Conservation (phyloP, 2,329 filamentous ascomycete species). For the Aspergillus chevalieri region DNA sequence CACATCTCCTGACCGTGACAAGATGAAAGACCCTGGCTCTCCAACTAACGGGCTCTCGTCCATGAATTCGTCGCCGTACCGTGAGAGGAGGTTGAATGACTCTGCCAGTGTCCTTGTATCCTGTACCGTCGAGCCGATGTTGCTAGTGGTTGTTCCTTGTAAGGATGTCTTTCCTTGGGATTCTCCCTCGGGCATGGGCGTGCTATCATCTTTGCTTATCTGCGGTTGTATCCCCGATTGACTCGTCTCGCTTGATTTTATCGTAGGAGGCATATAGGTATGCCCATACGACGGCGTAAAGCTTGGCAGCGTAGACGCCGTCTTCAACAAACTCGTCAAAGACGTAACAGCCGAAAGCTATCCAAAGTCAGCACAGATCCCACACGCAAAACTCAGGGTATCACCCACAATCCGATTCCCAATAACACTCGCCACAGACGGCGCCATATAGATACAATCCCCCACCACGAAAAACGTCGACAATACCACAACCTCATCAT, state of each 20-base stretch:
- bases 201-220: slow-evolving; percentile 43
- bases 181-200: slow-evolving; percentile 39
- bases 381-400: slow-evolving; percentile 2
- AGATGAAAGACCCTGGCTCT: slow-evolving; percentile 58
- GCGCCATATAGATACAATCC: slow-evolving; percentile 56
- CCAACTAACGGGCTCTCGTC: slow-evolving; percentile 59
- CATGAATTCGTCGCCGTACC: slow-evolving; percentile 56
- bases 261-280: slow-evolving; percentile 50
- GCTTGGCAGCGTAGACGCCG: slow-evolving; percentile 48
- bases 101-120: slow-evolving; percentile 40
- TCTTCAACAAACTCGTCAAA: slow-evolving; percentile 50
- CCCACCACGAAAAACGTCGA: slow-evolving; percentile 58
- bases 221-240: slow-evolving; percentile 31
- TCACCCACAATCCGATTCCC: slow-evolving; percentile 47
- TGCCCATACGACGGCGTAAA: slow-evolving; percentile 57
- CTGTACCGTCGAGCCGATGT: slow-evolving; percentile 21
- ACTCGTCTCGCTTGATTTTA: slow-evolving; percentile 33
- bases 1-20: slow-evolving; percentile 39
- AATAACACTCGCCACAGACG: slow-evolving; percentile 54
- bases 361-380: slow-evolving; percentile 6
- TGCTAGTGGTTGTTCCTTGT: slow-evolving; percentile 8
- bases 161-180: slow-evolving; percentile 22
- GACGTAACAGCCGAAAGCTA: slow-evolving; percentile 52
- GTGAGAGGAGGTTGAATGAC: slow-evolving; percentile 46
- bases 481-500: slow-evolving; percentile 49